These are phyloP conservation scores for Lecanosticta acicola DNA, from an alignment of 2,329 filamentous ascomycete species.

Conservation along the genomic window DNA sequence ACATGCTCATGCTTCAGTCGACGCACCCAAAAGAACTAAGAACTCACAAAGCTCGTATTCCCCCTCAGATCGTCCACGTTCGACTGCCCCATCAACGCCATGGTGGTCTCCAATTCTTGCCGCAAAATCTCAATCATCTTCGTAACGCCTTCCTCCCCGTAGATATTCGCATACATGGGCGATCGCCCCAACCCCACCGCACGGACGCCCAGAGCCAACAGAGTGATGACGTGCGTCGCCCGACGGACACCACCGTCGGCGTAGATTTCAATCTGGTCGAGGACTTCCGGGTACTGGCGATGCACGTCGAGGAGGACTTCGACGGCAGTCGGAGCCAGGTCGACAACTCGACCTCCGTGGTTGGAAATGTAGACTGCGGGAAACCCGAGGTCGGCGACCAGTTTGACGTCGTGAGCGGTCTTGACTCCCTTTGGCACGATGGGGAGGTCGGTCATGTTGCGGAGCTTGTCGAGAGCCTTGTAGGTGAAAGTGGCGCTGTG, in stretches of 20 bases:
- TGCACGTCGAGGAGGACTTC: conserved; percentile 74
- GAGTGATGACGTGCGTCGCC: conserved; percentile 34
- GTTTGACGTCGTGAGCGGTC: conserved; percentile 36
- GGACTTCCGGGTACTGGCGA: conserved; percentile 42
- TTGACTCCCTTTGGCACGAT: conserved; percentile 27
- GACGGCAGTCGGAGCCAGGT: conserved; percentile 58
- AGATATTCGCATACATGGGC: conserved; percentile 49
- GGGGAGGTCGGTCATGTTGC: conserved; percentile 12
- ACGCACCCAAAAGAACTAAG: too few species aligned
- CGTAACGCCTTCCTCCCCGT: conserved; percentile 58
- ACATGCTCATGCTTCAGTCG: not conserved
- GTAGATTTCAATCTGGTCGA: conserved; percentile 37
- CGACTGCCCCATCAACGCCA: conserved; percentile 12
- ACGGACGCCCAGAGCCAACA: conserved; percentile 36
- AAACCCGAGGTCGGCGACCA: conserved; percentile 34
- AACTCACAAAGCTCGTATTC: conserved; percentile 14
- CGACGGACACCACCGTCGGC: conserved; percentile 38
- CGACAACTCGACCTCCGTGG: conserved; percentile 38
- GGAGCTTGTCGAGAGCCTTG: conserved; percentile 7
- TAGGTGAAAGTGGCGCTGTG: conserved; percentile 15
- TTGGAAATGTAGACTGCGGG: conserved; percentile 40
- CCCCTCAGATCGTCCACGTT: conserved; percentile 13
- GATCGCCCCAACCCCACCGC: conserved; percentile 45
- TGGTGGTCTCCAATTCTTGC: conserved; percentile 15
- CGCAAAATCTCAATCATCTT: conserved; percentile 14